Base-by-base conservation (phyloP, 2,329 filamentous ascomycete genomes). In the Talaromyces sp. region DNA sequence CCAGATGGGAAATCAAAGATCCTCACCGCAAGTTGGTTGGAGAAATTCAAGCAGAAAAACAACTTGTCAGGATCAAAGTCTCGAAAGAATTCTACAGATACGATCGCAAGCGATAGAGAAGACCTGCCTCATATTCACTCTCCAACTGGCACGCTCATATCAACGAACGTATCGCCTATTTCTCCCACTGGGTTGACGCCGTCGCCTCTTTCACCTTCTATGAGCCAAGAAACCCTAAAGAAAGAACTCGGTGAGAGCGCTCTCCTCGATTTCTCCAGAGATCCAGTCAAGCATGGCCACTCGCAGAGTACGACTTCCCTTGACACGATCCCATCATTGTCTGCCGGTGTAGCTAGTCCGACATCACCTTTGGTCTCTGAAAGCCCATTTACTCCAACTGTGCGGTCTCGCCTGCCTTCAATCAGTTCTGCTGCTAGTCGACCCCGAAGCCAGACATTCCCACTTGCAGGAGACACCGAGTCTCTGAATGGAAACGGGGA, bases 41-140 rank as follows among this genome's bases (percentile, higher is more conserved):
- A 97, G 73, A 96, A 95, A 75, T 98, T 98, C 82, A 97, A 97
- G 82, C 87, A 92, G 74, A 97, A 94, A 80, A 90, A 96, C 75
- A 88, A 85, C 68, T 73, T 89, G 11, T 76, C 82, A 69, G 82
- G 83, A 43, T 79, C 83, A 11, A 84, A 83, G 70, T 81, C 82
- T 52, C 78, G 85, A 54, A 87, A 86, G 73, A 77, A 79, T 35
- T 86, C 85, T 7, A 66, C 73, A 35, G 74, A 74, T 61, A 66
- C 71, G 7, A 80, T 79, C 54, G 75, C 88, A 43, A 93, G 91
- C 74, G 90, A 93, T 62, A 85, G 88, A 0, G 89, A 91, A 71
- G 86, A 84, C 65, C 76, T 78, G n/a, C 85, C 84, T 27, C 84
- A 85, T 63, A 79, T 85, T 68, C 85, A 83, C 67, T 82, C 77